These are phyloP conservation scores for Cardamine resedifolia DNA, from an alignment of 345 rosid genomes.

Conservation along the genomic window DNA sequence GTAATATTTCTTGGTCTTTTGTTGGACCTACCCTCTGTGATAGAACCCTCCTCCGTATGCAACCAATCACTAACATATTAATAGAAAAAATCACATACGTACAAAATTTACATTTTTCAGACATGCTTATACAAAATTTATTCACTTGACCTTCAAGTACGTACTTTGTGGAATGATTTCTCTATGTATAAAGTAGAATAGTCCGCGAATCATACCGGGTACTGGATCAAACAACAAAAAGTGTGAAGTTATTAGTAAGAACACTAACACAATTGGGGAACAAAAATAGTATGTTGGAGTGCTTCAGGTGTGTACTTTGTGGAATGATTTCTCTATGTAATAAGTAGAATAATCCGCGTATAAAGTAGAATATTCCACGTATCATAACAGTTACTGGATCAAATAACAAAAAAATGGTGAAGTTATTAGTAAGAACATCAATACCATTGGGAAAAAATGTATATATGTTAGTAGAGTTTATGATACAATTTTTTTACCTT, in stretches of 20 bases:
- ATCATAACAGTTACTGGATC: conserved; percentile 22
- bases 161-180: conserved; percentile 33
- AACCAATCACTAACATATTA: conserved; percentile 11
- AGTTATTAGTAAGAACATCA: not conserved
- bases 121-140: not conserved
- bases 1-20: conserved; percentile 32
- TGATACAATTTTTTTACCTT: not conserved
- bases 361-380: conserved; percentile 13
- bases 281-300: too few relatives aligned
- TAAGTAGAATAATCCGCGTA: not conserved
- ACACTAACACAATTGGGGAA: too few relatives aligned
- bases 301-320: conserved; percentile 24
- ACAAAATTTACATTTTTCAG: not conserved
- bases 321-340: conserved; percentile 16
- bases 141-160: not conserved
- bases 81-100: not conserved
- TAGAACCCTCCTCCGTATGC: conserved; percentile 16
- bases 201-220: not conserved
- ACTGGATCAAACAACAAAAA: conserved; percentile 21
- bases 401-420: not conserved
- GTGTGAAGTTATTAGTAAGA: too few relatives aligned
- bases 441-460: not conserved
- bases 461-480: not conserved
- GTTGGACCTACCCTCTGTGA: conserved; percentile 21
- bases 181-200: not conserved